Evolutionary conservation across 768 basidiomycete genomes (phyloP).

Genomic region (Hericium coralloides): DNA sequence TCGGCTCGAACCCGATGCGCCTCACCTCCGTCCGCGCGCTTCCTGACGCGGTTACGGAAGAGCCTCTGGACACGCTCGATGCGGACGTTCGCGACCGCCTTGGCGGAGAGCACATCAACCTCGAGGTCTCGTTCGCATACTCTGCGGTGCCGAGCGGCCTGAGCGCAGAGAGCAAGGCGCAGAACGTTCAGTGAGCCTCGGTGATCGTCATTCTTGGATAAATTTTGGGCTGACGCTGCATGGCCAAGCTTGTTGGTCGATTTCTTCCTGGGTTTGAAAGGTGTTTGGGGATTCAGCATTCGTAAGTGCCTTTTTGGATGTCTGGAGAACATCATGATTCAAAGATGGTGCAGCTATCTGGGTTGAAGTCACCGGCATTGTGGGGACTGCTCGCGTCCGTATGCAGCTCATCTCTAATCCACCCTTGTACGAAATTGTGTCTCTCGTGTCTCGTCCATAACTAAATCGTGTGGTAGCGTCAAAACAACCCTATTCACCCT

Average conservation of each 20-base stretch:
- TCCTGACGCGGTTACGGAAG: conserved; percentile 29
- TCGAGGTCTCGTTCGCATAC: conserved; percentile 67
- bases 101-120: conserved; percentile 46
- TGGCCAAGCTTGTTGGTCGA: conserved; percentile 42
- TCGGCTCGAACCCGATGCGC: conserved; percentile 59
- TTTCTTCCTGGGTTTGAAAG: conserved; percentile 52
- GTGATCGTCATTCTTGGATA: background rate
- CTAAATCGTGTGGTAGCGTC: conserved; percentile 25
- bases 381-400: conserved; percentile 52
- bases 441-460: conserved; percentile 8
- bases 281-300: conserved; percentile 24
- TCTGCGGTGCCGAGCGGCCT: conserved; percentile 40
- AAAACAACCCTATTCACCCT: conserved; percentile 46
- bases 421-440: conserved; percentile 35
- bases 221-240: background rate
- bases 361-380: conserved; percentile 63
- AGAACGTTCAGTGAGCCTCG: conserved; percentile 41
- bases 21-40: conserved; percentile 61
- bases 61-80: conserved; percentile 20
- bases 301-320: conserved; percentile 14
- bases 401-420: conserved; percentile 69
- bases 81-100: conserved; percentile 21
- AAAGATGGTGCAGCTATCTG: conserved; percentile 54
- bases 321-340: conserved; percentile 12
- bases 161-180: conserved; percentile 26